Evolutionary conservation across 1,139 yeast species (phyloP).

Genomic region (Debaryomyces subglobosus): DNA sequence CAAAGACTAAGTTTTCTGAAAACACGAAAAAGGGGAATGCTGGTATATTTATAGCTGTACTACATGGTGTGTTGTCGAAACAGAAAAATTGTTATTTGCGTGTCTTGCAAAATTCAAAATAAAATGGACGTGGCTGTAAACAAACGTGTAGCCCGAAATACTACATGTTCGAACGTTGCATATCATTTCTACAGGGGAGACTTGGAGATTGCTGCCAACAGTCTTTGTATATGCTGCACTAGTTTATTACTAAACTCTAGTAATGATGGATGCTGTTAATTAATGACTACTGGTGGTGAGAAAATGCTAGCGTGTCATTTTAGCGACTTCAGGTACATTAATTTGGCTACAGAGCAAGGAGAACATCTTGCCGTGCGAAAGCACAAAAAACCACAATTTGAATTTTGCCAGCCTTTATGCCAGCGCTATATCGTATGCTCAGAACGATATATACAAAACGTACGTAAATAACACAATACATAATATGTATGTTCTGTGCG

Average conservation of each 20-base stretch:
- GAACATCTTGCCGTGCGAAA: not conserved
- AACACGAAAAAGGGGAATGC: constrained; percentile 6
- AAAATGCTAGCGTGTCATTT: not conserved
- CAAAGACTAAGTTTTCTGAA: constrained; percentile 1
- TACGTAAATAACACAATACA: not conserved
- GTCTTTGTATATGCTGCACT: not conserved
- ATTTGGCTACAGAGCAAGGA: not conserved
- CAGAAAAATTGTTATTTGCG: constrained; percentile 6
- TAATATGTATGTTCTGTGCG: not conserved
- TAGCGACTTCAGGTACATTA: not conserved
- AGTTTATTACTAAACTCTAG: not conserved
- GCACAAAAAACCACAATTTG: not conserved
- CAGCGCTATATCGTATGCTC: not conserved
- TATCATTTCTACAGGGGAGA: not conserved
- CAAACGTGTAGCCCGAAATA: constrained; percentile 4
- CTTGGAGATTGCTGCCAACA: not conserved
- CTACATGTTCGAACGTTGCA: not conserved
- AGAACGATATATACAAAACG: not conserved
- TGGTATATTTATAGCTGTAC: constrained; percentile 6
- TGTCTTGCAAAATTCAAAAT: constrained; percentile 6
- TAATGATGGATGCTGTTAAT: not conserved
- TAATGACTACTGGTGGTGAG: not conserved
- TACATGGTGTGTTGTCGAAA: constrained; percentile 6
- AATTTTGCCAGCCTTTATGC: not conserved
- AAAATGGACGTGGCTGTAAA: constrained; percentile 8